Evolutionary conservation across 371 early-diverging fungal species (phyloP), one percentile per base, ranked within the genome.

Genomic region (Mucor plumbeus): DNA sequence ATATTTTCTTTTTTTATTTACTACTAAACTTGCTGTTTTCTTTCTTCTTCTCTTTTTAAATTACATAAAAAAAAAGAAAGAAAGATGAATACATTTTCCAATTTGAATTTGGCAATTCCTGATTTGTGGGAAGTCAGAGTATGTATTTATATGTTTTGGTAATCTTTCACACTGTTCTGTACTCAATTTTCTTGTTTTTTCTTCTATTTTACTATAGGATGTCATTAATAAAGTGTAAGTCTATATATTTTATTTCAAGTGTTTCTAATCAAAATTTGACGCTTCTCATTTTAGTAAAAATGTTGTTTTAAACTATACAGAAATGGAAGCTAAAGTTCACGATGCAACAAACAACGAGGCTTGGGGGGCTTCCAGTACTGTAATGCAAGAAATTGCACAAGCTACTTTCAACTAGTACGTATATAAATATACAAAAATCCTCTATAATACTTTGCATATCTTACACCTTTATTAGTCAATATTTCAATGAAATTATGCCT

Each of bases 401-500:
- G 96, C 88, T 17, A 94, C 95, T 11, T 83, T 85, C 70, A 88
- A 90, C 81, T 90, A 89, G 92, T 92, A 87, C 74, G 87, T 59
- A 11, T 14, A 21, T 48, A n/a, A n/a, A n/a, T n/a, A 19, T 11
- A 26, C 17, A 19, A 13, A 50, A 50, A 50, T 26, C 50, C 50
- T 50, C 26, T 26, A 11, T 10, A 9, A 38, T 50, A 21, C n/a
- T 11, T 26, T 50, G 50, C 50, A 50, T 50, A 50, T 50, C 50
- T 50, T 26, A 50, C 26, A 50, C 11, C 26, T 4, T 38, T 38
- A 38, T 4, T 69, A 94, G 95, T 69, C 89, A 91, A 79, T 84
- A 92, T 66, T 95, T 96, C 72, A 92, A 91, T 68, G 97, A 97
- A 73, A 93, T 97, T 63, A 96, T 98, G 96, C 87, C 94, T 0